Evolutionary conservation across 1,284 basidiomycete genomes (phyloP), one percentile per base, ranked within the genome.

Genomic region (Anthracocystis panici-leucophaei): DNA sequence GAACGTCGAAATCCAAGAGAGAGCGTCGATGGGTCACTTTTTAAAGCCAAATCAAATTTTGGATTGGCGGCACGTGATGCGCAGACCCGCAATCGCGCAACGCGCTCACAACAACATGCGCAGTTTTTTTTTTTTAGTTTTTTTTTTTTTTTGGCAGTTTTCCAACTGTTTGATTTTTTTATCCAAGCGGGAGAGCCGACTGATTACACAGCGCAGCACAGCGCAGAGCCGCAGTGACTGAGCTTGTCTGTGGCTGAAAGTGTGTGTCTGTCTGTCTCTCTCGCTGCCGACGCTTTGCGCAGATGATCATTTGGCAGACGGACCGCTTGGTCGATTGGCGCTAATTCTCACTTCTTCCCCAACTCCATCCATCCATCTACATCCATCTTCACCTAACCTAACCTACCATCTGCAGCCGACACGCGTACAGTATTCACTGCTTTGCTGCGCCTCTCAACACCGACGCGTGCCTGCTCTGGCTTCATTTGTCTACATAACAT

Each of bases 91-190:
- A 16, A 57, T 33, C 62, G 62, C 62, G 62, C 67, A 44, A 65
- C 62, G 68, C 68, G 68, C 50, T 58, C 53, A 71, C 48, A 65
- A 71, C 48, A 65, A 61, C 61, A 70, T 25, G 46, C 35, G 4
- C 12, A 29, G 6, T 51, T 41, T n/a, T 35, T 4, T 41, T 35
- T 35, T 44, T 33, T n/a, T n/a, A n/a, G n/a, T n/a, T n/a, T n/a
- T n/a, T n/a, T n/a, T n/a, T n/a, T n/a, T 14, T 33, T 16, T 56
- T 35, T 23, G 20, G 6, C 33, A 7, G 33, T 33, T 33, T 38
- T 16, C 35, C 35, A 38, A 27, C 14, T 57, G 55, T 57, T 57
- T 10, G 55, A 57, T 57, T 48, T 57, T 57, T 57, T 5, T 18
- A 33, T 3, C 35, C 14, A 44, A 14, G 45, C 25, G 33, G 35